A percentile compares a stretch with the other conserved stretches of the same genome.
Conservation (phyloP, 768 basidiomycete species). For the Tubosaeta brunneosetosa region DNA sequence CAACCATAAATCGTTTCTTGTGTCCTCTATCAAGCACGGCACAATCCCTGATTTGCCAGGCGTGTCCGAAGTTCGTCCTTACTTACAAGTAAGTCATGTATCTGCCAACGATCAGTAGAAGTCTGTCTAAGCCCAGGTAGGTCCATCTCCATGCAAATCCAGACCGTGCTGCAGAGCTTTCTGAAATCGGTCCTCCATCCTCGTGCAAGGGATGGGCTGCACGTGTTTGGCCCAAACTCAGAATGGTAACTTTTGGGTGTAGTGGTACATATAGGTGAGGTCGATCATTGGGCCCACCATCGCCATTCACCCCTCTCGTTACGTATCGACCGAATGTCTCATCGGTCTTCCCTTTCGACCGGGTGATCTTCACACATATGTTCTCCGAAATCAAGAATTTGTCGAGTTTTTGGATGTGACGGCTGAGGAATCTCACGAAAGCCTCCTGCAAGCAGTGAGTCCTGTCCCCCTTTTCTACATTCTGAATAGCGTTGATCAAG, state of each 20-base stretch:
- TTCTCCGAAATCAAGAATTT: neutral
- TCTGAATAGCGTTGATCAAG: neutral
- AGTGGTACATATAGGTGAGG: too few species aligned
- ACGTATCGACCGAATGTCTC: neutral
- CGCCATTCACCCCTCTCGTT: neutral
- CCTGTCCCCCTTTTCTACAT: neutral
- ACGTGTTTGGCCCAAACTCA: neutral
- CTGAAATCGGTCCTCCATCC: slow-evolving; percentile 3
- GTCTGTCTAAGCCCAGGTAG: neutral
- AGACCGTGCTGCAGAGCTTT: slow-evolving; percentile 3
- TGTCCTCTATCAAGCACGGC: slow-evolving; percentile 3
- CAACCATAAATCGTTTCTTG: neutral
- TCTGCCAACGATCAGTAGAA: neutral
- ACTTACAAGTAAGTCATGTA: slow-evolving; percentile 2
- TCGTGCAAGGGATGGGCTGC: slow-evolving; percentile 3
- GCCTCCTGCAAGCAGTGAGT: slow-evolving; percentile 3
- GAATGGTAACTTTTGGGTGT: neutral
- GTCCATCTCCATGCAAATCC: neutral
- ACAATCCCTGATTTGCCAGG: slow-evolving; percentile 6
- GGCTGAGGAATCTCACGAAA: neutral
- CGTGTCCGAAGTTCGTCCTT: slow-evolving; percentile 1
- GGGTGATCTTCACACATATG: neutral
- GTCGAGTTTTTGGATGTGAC: neutral
- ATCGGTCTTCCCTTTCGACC: neutral
- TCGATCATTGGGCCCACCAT: too few species aligned